Conservation (phyloP, 2,329 filamentous ascomycete species). For the Cladophialophora psammophila region DNA sequence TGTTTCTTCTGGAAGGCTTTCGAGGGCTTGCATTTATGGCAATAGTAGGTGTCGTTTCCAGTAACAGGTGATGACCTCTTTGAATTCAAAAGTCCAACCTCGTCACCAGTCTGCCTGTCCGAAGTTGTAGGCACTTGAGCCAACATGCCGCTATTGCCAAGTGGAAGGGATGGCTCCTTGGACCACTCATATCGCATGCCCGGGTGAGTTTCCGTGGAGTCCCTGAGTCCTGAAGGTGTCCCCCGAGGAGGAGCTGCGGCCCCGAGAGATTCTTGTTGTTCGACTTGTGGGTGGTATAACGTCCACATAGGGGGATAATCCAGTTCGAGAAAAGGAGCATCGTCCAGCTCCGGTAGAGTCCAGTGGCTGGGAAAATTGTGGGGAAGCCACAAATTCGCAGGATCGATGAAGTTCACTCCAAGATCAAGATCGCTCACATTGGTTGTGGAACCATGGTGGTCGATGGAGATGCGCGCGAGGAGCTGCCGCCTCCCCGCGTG, state of each 20-base stretch:
- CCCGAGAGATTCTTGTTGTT: not conserved
- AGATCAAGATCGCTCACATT: conserved; percentile 12
- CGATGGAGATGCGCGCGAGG: conserved; percentile 10
- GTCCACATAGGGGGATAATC: not conserved
- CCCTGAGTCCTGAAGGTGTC: not conserved
- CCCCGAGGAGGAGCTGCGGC: too few relatives aligned
- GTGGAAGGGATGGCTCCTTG: not conserved
- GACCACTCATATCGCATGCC: not conserved
- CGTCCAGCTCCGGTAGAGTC: not conserved
- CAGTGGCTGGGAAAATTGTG: not conserved
- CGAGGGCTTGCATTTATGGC: conserved; percentile 8
- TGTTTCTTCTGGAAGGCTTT: conserved; percentile 11
- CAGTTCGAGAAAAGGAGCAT: not conserved
- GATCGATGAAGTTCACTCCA: conserved; percentile 9
- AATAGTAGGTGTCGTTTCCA: not conserved
- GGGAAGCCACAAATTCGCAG: not conserved
- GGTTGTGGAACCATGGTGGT: conserved; percentile 13
- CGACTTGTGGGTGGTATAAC: not conserved
- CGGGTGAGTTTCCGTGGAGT: not conserved
- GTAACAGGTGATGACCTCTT: not conserved
- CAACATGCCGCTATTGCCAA: not conserved
- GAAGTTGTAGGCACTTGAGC: not conserved
- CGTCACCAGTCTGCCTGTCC: not conserved
- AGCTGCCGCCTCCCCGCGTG: conserved; percentile 18
- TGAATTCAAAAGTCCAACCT: not conserved